Conservation (phyloP, 805 yeast genomes). For the Yarrowia keelungensis region DNA sequence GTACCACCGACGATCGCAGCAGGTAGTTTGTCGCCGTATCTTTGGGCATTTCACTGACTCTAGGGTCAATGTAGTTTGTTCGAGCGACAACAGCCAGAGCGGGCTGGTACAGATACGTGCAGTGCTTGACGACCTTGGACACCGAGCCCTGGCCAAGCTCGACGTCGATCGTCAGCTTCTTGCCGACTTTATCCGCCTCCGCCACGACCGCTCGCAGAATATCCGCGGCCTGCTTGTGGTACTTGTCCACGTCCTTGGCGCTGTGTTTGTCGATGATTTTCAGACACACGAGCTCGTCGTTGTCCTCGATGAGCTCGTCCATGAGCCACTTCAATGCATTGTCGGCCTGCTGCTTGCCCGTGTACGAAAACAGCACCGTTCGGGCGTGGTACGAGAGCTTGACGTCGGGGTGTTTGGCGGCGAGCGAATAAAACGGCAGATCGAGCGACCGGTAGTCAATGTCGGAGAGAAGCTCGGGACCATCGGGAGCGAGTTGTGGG, state of each 20-base stretch:
- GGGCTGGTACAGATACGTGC: conserved; percentile 39
- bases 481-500: conserved; percentile 17
- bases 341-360: conserved; percentile 45
- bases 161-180: conserved; percentile 26
- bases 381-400: conserved; percentile 35
- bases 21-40: conserved; percentile 34
- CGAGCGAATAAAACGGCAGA: conserved; percentile 35
- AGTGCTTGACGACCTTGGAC: conserved; percentile 37
- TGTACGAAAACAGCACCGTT: conserved; percentile 25
- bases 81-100: conserved; percentile 37
- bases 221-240: conserved; percentile 31
- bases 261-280: conserved; percentile 53
- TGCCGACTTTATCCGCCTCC: conserved; percentile 23
- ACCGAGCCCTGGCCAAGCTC: conserved; percentile 38
- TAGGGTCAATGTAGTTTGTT: conserved; percentile 37
- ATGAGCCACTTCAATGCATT: conserved; percentile 56
- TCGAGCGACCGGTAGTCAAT: conserved; percentile 37
- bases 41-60: conserved; percentile 38
- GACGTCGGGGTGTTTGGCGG: conserved; percentile 36
- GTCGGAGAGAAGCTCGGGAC: conserved; percentile 33
- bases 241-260: conserved; percentile 41
- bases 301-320: conserved; percentile 55
- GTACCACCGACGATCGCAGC: conserved; percentile 31
- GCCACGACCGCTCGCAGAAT: conserved; percentile 26
- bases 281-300: conserved; percentile 57